Conservation (phyloP, 495 filamentous ascomycete genomes). For the Xylaria palmicola region DNA sequence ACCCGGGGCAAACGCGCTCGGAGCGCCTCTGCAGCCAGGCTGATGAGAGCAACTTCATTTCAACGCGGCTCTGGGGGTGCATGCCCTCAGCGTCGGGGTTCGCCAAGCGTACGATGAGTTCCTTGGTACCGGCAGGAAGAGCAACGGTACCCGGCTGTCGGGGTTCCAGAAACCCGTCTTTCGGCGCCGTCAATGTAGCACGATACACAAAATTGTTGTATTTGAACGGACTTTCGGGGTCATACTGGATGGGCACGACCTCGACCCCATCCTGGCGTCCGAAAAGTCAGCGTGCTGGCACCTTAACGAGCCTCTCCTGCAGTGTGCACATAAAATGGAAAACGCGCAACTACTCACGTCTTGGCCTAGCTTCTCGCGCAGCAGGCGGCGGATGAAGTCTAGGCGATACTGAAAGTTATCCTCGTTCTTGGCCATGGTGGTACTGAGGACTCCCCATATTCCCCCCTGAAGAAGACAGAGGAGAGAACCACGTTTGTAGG, state of each 20-base stretch:
- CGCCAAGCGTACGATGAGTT: conserved; percentile 24
- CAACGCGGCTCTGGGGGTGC: conserved; percentile 18
- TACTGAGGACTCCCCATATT: no score
- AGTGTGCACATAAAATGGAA: no score
- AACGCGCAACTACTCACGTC: no score
- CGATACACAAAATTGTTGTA: conserved; percentile 41
- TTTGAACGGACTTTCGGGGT: conserved; percentile 33
- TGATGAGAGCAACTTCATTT: conserved; percentile 29
- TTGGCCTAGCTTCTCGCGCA: no score
- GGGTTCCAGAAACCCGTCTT: not conserved
- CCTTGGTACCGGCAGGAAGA: conserved; percentile 20
- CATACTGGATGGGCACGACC: conserved; percentile 32
- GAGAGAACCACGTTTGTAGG: no score
- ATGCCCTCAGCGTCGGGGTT: conserved; percentile 27
- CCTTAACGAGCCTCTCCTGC: no score
- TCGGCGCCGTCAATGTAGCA: conserved; percentile 19
- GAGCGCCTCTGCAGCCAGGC: conserved; percentile 24
- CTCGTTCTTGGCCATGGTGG: not conserved
- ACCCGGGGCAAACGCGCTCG: conserved; percentile 17
- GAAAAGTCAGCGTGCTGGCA: no score
- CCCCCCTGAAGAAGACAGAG: no score
- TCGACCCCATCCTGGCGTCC: no score
- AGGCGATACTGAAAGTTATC: not conserved
- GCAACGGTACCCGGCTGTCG: conserved; percentile 22
- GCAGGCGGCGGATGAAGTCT: not conserved